Evolutionary conservation across 2,329 filamentous ascomycete genomes (phyloP).

Genomic region (Didymella sp.): DNA sequence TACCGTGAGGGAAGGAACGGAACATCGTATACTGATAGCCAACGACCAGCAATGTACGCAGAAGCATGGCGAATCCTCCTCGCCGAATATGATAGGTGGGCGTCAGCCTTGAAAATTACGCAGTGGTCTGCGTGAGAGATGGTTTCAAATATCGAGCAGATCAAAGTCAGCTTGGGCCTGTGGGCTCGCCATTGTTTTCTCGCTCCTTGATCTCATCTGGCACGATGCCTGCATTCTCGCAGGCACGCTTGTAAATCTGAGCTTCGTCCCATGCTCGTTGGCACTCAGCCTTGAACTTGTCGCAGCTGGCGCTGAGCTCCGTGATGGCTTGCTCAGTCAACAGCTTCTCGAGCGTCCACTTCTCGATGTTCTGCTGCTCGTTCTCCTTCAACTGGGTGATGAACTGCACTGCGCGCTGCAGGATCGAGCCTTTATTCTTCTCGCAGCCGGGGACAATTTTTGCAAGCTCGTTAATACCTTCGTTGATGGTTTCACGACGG

Average conservation of each 20-base stretch:
- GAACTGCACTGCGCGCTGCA: constrained; percentile 91
- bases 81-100: neutral
- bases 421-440: constrained; percentile 98
- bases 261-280: constrained; percentile 79
- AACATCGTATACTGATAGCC: constrained; percentile 9
- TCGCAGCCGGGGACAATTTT: constrained; percentile 98
- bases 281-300: constrained; percentile 83
- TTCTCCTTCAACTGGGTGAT: constrained; percentile 95
- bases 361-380: constrained; percentile 90
- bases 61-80: neutral
- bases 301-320: constrained; percentile 85
- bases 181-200: constrained; percentile 48
- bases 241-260: constrained; percentile 73
- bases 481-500: constrained; percentile 96
- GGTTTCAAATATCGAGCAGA: neutral
- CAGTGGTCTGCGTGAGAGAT: neutral
- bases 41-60: constrained; percentile 6
- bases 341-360: constrained; percentile 91
- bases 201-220: constrained; percentile 52
- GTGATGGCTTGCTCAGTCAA: constrained; percentile 87
- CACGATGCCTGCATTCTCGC: constrained; percentile 50
- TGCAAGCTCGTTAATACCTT: constrained; percentile 96
- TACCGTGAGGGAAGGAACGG: constrained; percentile 5
- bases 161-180: constrained; percentile 39
- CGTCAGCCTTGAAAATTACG: no score